Base-by-base conservation (phyloP, 2,329 filamentous ascomycete species). In the Ophiostoma tasmaniense region DNA sequence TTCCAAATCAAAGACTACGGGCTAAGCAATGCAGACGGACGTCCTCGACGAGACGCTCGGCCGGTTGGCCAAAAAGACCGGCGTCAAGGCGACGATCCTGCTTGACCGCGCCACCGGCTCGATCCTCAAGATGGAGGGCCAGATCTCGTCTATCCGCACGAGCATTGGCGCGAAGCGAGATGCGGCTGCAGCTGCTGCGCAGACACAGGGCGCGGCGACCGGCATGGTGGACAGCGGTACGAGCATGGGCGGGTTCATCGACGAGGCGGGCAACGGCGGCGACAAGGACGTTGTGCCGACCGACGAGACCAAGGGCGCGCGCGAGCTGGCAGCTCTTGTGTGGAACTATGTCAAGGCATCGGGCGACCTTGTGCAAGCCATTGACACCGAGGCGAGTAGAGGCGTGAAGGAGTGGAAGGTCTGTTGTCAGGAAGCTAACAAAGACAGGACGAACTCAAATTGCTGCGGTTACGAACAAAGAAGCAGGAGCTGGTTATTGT, bases 401-500 rank as follows among this genome's bases (percentile, higher is more conserved):
- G 37, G 37, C 3, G 37, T 37, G 7, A 8, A 10, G 35, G 7
- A 37, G 35, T 3, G 13, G 3, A 39, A 13, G 10, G 37, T 13
- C 2, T 39, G 37, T 33, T 33, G 33, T 33, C 33, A 39, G 37
- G 14, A 22, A 37, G 28, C 72, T 37, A 39, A 64, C 61, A 22
- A 22, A 30, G 2, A 37, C 35, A 90, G 84, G 91, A 95, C 74
- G 91, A 93, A 76, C 79, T 93, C 72, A 92, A 89, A 79, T 81
- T 95, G 65, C 78, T 95, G 67, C 84, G 91, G 72, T 76, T 96
- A 72, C 85, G 92, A 73, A 94, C 91, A n/a, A 92, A 89, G 81
- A 93, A 91, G 78, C 90, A 93, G 74, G 92, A 96, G 78, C 80
- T 95, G 71, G 89, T 95, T 70, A 91, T 95, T 75, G 89, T 94